phyloP scores from a whole-genome alignment of 805 yeast species.

The Candida tammaniensis region DNA sequence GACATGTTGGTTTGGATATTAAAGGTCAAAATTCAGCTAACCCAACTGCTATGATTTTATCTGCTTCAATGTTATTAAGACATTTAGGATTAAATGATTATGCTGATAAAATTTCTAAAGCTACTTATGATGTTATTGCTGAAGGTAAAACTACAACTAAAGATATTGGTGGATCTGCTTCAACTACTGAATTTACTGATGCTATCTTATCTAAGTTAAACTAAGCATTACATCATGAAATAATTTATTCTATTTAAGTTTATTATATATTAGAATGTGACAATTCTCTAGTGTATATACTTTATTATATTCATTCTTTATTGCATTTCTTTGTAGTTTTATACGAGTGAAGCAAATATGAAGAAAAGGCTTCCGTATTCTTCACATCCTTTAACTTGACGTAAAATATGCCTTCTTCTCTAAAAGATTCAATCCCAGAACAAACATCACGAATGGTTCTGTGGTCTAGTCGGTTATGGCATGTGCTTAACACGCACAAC shows the following conservation, averaged over 20 bases:
- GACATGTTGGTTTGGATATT: constrained; percentile 98
- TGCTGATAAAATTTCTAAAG: constrained; percentile 84
- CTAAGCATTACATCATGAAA: too few species aligned
- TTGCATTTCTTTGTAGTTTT: too few species aligned
- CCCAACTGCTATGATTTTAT: constrained; percentile 96
- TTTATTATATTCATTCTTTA: too few species aligned
- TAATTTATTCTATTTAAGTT: too few species aligned
- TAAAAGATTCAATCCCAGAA: too few species aligned
- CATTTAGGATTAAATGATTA: constrained; percentile 85
- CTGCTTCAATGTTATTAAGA: constrained; percentile 88
- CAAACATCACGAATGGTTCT: too few species aligned
- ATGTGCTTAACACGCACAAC: constrained; percentile 99
- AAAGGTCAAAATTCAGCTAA: constrained; percentile 93
- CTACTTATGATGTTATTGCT: constrained; percentile 85
- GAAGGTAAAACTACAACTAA: constrained; percentile 83
- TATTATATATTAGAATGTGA: too few species aligned
- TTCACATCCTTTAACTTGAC: too few species aligned
- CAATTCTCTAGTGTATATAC: too few species aligned
- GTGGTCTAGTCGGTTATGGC: constrained; percentile 99
- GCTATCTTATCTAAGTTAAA: constrained; percentile 77
- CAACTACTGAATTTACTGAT: constrained; percentile 92
- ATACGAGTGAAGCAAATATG: too few species aligned
- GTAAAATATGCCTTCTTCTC: too few species aligned
- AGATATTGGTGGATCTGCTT: constrained; percentile 87
- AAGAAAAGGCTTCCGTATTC: too few species aligned